Base-by-base conservation (phyloP, 2,329 filamentous ascomycete genomes). In the Aspergillus candidus region DNA sequence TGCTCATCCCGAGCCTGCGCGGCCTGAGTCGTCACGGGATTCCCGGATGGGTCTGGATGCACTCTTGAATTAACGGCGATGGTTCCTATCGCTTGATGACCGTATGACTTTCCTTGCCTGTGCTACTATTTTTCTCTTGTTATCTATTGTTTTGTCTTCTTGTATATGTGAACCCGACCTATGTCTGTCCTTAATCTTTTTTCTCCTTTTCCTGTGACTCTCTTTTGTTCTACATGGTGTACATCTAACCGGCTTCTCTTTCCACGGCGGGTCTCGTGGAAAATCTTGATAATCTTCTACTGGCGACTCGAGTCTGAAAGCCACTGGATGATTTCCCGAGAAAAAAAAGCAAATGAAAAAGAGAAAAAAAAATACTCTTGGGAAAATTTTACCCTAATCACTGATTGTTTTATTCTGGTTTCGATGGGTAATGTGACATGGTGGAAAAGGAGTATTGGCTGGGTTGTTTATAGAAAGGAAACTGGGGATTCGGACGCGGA, bases 41-140 rank as follows among this genome's bases (percentile, higher is more conserved):
- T 63, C 60, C 15, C 63, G 67, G 13, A 69, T 69, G 65, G 65
- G 66, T 22, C 54, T 69, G 31, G 52, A 62, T 43, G 65, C 59
- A 14, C 51, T 69, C 36, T 56, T 69, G 31, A 69, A 69, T 46
- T 69, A 52, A 62, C 22, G 22, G 22, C 43, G 43, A 48, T 15
- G 31, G 33, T 22, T 41, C 41, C 41, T 40, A 41, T 35, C 38
- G 38, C 42, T 40, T 37, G 41, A 61, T 46, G 56, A 59, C 47
- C 52, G 50, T 51, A 54, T 49, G 53, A 55, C 36, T 44, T 49
- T 32, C 44, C 46, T 47, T 44, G 44, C 32, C 43, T 27, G 40
- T 47, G 41, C 47, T 42, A 38, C 22, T 27, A 22, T 44, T 48
- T 47, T 44, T 44, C 33, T 44, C 17, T 40, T 47, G 40, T 48